Conservation (phyloP, 306 rosid species). For the Rosa persica region DNA sequence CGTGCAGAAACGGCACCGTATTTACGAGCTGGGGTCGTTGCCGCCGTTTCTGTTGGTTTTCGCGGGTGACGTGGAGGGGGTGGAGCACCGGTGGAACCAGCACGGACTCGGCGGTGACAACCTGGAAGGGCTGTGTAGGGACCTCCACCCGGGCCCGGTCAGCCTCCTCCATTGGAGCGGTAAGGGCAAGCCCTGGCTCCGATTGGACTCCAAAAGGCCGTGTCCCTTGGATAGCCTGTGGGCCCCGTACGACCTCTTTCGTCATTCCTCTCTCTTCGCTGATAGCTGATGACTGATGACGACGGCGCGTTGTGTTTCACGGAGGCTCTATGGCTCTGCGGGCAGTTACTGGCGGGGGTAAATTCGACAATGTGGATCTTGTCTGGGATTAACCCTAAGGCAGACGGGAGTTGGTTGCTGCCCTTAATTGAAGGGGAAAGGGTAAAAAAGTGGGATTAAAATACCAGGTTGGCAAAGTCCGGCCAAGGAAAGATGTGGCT, state of each 20-base stretch:
- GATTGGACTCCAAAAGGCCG: slow-evolving; percentile 71
- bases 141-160: slow-evolving; percentile 86
- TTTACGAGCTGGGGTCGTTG: slow-evolving; percentile 82
- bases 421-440: too few relatives aligned
- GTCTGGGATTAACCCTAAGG: too few relatives aligned
- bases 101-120: slow-evolving; percentile 94
- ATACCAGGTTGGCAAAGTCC: too few relatives aligned
- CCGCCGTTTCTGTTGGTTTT: slow-evolving; percentile 86
- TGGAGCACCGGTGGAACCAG: slow-evolving; percentile 95
- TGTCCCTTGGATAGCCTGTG: slow-evolving; percentile 87
- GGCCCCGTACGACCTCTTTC: slow-evolving; percentile 86
- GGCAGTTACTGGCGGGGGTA: too few relatives aligned
- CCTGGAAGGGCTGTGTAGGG: slow-evolving; percentile 67
- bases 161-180: slow-evolving; percentile 95
- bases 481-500: too few relatives aligned
- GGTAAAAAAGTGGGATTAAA: too few relatives aligned
- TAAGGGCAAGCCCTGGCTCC: slow-evolving; percentile 90
- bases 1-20: slow-evolving; percentile 71
- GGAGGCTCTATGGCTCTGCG: too few relatives aligned
- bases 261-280: slow-evolving; percentile 50
- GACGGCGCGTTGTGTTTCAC: background rate
- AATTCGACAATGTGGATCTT: too few relatives aligned
- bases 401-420: too few relatives aligned
- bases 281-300: slow-evolving; percentile 45
- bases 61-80: slow-evolving; percentile 73